Base-by-base conservation (phyloP, 352 stramenopile species). In the Phytophthora sojae region DNA sequence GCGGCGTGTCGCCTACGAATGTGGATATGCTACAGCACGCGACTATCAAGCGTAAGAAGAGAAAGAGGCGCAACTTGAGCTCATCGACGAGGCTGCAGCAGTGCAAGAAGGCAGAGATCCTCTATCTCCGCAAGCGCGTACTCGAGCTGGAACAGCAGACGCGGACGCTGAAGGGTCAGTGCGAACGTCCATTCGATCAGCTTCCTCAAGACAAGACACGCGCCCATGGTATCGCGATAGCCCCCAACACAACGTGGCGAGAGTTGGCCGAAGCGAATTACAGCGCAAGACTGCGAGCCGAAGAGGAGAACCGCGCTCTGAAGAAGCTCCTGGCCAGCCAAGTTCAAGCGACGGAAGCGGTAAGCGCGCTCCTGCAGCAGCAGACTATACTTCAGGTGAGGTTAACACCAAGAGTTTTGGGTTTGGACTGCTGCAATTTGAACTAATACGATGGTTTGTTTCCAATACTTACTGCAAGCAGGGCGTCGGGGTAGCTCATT, bases 1-100 rank as follows among this genome's bases (percentile, higher is more conserved):
- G 37, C 17, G 19, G 35, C 2, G 25, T 17, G 3, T 67, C 61
- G 14, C 51, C 51, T 47, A 61, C 17, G 8, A 50, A 60, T 26
- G 61, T 55, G 9, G 6, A 17, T 1, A 26, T 49, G n/a, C 30
- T 11, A 14, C 35, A 23, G 25, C 25, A 19, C 50, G 47, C 32
- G 12, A 19, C 50, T 12, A 37, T 7, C 25, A 61, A 53, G 29
- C 21, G 1, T 1, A 64, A 54, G 23, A 73, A 73, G 25, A 54
- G 65, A 2, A 73, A 73, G 37, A 51, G 65, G 17, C 52, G 44
- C 30, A 73, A 61, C 7, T 35, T 73, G 25, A 73, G 58, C 37
- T 73, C 65, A 21, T 73, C 58, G 21, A 73, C 65, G 7, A 71
- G 57, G 29, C 56, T 71, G 15, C 64, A 73, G 25, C 65, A 73